phyloP scores from a whole-genome alignment of 371 early-diverging fungal species.

The Enterospora canceri region DNA sequence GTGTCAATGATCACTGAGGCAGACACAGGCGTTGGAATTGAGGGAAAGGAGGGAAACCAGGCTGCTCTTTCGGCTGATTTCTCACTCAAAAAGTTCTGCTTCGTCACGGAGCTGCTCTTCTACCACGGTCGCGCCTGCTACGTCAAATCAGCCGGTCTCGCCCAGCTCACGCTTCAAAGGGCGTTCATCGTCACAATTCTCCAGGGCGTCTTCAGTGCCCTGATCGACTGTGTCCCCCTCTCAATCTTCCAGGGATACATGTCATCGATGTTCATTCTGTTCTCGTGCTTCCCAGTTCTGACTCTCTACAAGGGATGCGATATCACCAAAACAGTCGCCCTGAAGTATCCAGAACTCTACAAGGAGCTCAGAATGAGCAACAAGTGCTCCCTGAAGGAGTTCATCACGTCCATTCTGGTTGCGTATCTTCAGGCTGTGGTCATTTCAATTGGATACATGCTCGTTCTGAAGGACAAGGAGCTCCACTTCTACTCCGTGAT shows the following conservation, averaged over 20 bases:
- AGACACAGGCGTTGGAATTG: slow-evolving; percentile 89
- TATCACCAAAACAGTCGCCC: slow-evolving; percentile 71
- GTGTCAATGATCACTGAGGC: slow-evolving; percentile 96
- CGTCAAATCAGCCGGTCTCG: slow-evolving; percentile 78
- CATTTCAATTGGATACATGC: slow-evolving; percentile 74
- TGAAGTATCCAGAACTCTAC: slow-evolving; percentile 88
- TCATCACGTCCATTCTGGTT: slow-evolving; percentile 80
- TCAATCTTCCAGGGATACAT: slow-evolving; percentile 75
- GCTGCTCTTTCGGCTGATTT: slow-evolving; percentile 92
- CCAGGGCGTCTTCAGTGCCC: slow-evolving; percentile 91
- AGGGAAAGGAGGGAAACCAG: slow-evolving; percentile 92
- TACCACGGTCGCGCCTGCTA: slow-evolving; percentile 95
- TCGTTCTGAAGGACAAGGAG: slow-evolving; percentile 71
- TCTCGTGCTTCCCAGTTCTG: slow-evolving; percentile 89
- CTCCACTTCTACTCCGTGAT: slow-evolving; percentile 84
- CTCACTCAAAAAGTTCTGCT: slow-evolving; percentile 74
- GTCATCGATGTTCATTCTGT: slow-evolving; percentile 70
- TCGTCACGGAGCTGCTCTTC: slow-evolving; percentile 68
- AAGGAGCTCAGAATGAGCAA: slow-evolving; percentile 82
- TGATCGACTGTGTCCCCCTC: slow-evolving; percentile 91
- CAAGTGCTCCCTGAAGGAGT: slow-evolving; percentile 72
- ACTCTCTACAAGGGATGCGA: slow-evolving; percentile 80
- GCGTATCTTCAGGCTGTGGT: slow-evolving; percentile 88
- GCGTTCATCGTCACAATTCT: slow-evolving; percentile 87
- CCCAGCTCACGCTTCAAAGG: slow-evolving; percentile 94